phyloP scores from a whole-genome alignment of 73 alveolate genomes.

The Paramecium sexaurelia region DNA sequence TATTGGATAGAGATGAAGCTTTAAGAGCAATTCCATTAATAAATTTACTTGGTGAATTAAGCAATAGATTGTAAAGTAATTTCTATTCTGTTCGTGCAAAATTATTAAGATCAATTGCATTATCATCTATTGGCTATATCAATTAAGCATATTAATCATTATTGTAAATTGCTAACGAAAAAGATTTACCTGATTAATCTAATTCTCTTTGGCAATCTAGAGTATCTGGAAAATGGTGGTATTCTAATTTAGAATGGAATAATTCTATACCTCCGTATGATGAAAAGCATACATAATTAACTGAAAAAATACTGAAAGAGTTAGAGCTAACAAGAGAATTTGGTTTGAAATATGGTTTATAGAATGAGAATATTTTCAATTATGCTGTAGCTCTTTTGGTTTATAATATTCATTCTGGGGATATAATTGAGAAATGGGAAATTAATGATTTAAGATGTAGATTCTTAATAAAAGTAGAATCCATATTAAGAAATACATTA shows the following conservation, averaged over 20 bases:
- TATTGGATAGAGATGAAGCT: slow-evolving; percentile 82
- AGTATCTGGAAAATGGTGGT: slow-evolving; percentile 45
- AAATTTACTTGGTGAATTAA: slow-evolving; percentile 85
- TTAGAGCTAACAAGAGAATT: slow-evolving; percentile 17
- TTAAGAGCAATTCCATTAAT: slow-evolving; percentile 92
- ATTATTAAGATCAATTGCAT: slow-evolving; percentile 84
- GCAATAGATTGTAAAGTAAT: slow-evolving; percentile 84
- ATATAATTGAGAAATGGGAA: slow-evolving; percentile 43
- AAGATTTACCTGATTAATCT: slow-evolving; percentile 37
- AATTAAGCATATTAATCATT: slow-evolving; percentile 80
- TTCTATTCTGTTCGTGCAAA: slow-evolving; percentile 87
- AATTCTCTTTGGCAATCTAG: slow-evolving; percentile 14
- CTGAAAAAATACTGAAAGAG: slow-evolving; percentile 27
- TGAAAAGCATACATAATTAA: neutral
- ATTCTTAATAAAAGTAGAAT: slow-evolving; percentile 8
- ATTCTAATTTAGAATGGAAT: slow-evolving; percentile 35
- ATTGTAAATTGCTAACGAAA: slow-evolving; percentile 7
- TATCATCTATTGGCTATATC: slow-evolving; percentile 88
- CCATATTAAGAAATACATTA: neutral
- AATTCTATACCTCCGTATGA: slow-evolving; percentile 39
- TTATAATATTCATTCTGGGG: neutral
- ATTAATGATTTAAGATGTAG: slow-evolving; percentile 24
- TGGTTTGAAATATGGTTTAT: slow-evolving; percentile 30
- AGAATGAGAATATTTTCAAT: neutral
- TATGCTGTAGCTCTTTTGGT: neutral